A percentile compares a stretch with the other conserved stretches of the same genome.
phyloP scores from a whole-genome alignment of 192 early-diverging fungal species.

The Chytriomyces hyalinus region DNA sequence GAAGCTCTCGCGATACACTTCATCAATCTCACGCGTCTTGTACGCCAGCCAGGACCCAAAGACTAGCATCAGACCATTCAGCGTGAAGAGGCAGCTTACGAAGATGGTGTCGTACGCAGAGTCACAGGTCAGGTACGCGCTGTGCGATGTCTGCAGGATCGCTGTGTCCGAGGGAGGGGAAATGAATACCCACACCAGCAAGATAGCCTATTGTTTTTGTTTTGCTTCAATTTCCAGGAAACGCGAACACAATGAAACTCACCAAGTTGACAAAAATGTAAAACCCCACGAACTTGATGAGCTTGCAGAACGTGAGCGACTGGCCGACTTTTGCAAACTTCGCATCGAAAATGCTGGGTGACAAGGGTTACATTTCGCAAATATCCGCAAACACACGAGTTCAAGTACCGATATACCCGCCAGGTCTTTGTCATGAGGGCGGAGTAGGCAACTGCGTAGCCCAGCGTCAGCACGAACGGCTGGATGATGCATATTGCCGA shows the following conservation, averaged over 20 bases:
- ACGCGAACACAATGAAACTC: neutral
- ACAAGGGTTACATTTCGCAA: neutral
- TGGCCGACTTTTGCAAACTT: neutral
- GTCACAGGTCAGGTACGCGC: neutral
- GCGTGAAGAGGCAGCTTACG: neutral
- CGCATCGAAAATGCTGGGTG: neutral
- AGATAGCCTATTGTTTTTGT: neutral
- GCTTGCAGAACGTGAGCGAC: neutral
- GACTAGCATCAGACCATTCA: neutral
- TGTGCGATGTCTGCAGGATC: neutral
- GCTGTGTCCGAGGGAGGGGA: neutral
- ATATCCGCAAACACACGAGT: neutral
- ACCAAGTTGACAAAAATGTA: neutral
- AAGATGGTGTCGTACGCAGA: neutral
- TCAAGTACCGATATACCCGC: neutral
- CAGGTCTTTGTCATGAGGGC: neutral
- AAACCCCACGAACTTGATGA: neutral
- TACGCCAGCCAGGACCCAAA: neutral
- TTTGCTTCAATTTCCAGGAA: neutral
- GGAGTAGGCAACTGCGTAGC: neutral
- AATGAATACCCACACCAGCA: neutral
- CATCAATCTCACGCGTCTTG: neutral
- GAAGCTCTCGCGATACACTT: neutral
- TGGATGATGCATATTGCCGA: neutral
- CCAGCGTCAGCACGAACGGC: neutral